phyloP scores from a whole-genome alignment of 1,284 basidiomycete genomes.

The Cutaneotrichosporon sp. region DNA sequence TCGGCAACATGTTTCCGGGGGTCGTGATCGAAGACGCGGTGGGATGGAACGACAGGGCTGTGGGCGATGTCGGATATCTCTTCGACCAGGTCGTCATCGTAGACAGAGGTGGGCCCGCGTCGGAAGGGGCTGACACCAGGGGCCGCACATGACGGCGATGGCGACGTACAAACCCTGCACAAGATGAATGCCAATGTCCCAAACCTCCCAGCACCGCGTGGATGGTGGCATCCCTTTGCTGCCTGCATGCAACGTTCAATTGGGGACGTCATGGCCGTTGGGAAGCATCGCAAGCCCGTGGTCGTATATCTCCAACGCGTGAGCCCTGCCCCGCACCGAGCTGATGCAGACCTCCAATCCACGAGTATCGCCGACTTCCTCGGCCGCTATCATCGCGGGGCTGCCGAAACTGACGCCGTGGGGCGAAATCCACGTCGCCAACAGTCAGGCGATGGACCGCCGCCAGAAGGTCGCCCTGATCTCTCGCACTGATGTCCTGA shows the following conservation, averaged over 20 bases:
- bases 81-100: constrained; percentile 43
- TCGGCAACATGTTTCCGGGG: constrained; percentile 31
- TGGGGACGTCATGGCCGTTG: constrained; percentile 16
- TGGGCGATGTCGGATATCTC: constrained; percentile 28
- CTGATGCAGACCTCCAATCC: constrained; percentile 13
- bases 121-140: constrained; percentile 16
- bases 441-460: constrained; percentile 29
- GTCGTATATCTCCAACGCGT: constrained; percentile 35
- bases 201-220: constrained; percentile 13
- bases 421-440: constrained; percentile 43
- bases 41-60: constrained; percentile 30
- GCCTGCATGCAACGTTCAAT: constrained; percentile 26
- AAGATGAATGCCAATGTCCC: constrained; percentile 42
- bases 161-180: constrained; percentile 33
- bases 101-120: constrained; percentile 34
- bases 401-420: constrained; percentile 32
- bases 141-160: constrained; percentile 34
- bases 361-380: constrained; percentile 23
- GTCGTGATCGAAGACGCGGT: constrained; percentile 34
- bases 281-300: constrained; percentile 28
- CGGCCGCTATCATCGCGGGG: constrained; percentile 28
- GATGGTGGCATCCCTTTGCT: constrained; percentile 32
- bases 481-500: constrained; percentile 33
- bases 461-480: constrained; percentile 33
- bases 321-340: no score